Evolutionary conservation across 2,329 filamentous ascomycete genomes (phyloP), one percentile per base, ranked within the genome.

Genomic region (Aaosphaeria pasadenensis): DNA sequence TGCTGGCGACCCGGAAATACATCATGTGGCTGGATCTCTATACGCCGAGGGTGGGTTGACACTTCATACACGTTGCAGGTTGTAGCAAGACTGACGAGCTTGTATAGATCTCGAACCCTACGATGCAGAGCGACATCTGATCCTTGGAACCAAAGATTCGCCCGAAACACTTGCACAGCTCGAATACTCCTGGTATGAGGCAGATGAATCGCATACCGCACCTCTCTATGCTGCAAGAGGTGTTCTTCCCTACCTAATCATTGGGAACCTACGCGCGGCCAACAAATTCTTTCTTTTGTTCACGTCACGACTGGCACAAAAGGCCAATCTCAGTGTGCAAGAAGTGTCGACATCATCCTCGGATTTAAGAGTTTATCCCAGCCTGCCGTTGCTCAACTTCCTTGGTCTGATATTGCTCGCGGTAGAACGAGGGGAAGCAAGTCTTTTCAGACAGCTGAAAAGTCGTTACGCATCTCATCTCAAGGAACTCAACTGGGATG

Each of bases 351-450:
- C 85, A 58, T 78, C 82, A 39, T 83, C 77, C 54, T 84, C 85
- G 46, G 90, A 95, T 53, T 73, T 88, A 40, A 86, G 87, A 54
- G 82, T 97, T 50, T 97, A 95, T 71, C 91, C 92, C 0, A 89
- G 88, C 49, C 75, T 99, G 54, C 94, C 94, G n/a, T 80, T 99
- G 46, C 80, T 99, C 62, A 99, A 99, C 74, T 97, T 97, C 74
- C 79, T 97, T 49, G 89, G 86, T 30, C 76, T 99, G 56, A 75
- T 99, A 43, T 75, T 97, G 44, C 77, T 96, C 45, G 87, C 89
- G 13, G 82, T 95, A 32, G 90, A 95, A 72, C 84, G 91, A 56
- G 89, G 88, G 28, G 78, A 76, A n/a, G 72, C 80, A 13, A 89
- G 95, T 60, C 74, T 95, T 43, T 99, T 88, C 76, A 85, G 85